Evolutionary conservation across 2,329 filamentous ascomycete species (phyloP), one percentile per base, ranked within the genome.

Genomic region (Cercospora beticola): DNA sequence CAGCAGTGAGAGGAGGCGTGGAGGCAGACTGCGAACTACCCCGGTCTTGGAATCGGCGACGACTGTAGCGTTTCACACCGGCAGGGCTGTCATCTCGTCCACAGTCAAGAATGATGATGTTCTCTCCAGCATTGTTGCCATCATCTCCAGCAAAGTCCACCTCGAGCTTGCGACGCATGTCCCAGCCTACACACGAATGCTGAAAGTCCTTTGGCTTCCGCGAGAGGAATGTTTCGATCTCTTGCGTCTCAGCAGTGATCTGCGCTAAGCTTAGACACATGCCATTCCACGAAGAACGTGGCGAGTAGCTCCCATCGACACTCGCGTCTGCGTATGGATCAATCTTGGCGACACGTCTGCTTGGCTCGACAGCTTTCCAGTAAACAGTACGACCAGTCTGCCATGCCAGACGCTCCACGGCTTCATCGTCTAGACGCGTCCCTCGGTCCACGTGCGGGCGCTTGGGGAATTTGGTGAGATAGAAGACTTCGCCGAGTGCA

Each of bases 141-240:
- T 95, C 91, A 72, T 94, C 92, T 21, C 88, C 89, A 49, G 91
- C 91, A 80, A 97, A 98, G 77, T 99, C 95, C 2, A 97, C 92
- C 74, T 95, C 90, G 2, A 98, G 82, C 70, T 84, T 89, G 69
- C 93, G 88, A 64, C 89, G 89, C 94, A 98, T 98, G 76, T 98
- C 92, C 94, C 95, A 98, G 2, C 91, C 91, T 67, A 91, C 83
- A 76, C 92, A 98, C 1, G 88, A 83, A 74, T 89, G 90, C 23
- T 90, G 88, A 78, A 97, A 97, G 73, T 96, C 88, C 49, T 88
- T 86, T 4, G 94, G 94, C 73, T 88, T 89, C 74, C 90, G 88
- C 0, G 83, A 83, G 18, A 96, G 79, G 73, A 91, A 96, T 52
- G 85, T 87, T 74, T 97, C 91, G 64, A 97, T 93, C 78, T 96